Evolutionary conservation across 163 green algal genomes (phyloP), one percentile per base, ranked within the genome.

Genomic region (Scenedesmus sp.): DNA sequence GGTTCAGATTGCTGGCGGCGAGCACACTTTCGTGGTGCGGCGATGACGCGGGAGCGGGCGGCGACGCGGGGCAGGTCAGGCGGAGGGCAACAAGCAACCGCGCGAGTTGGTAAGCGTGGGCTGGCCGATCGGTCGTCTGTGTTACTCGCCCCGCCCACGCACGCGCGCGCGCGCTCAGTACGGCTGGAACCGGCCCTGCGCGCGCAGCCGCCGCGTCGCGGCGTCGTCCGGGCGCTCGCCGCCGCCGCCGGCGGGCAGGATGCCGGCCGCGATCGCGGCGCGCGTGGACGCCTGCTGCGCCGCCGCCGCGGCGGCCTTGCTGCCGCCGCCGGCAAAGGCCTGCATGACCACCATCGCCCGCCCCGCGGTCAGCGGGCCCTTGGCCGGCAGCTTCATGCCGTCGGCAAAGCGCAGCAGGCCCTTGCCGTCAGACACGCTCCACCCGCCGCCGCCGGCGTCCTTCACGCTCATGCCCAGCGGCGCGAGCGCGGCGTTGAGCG

Each of bases 331-430:
- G 15, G 69, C 44, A 15, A 44, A 45, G 0, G 54, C 69, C 54
- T 77, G 69, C 53, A 77, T 22, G 34, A 77, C 33, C 67, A 76
- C 67, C 67, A 76, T 76, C 6, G 67, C 67, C 6, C 67, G 31
- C 22, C 56, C 56, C 24, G 69, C 69, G 29, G 69, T 77, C 5
- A 66, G 15, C 5, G 47, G 69, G n/a, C 69, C 69, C 33, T 56
- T 54, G 11, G 69, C 22, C 24, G 69, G 69, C 13, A 77, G 14
- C 22, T 42, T 47, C 69, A 77, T 67, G 36, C 69, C 69, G 26
- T 77, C 69, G 17, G 47, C 18, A 47, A 77, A 77, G 17, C 69
- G 44, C 24, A 29, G 39, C 53, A 77, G 39, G 34, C 69, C 22
- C 15, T 50, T 42, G 50, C 69, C 69, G 9, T 77, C 69, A 18